Evolutionary conservation across 176 grass and related monocot genomes (phyloP), one percentile per base, ranked within the genome.

Genomic region (Canna indica): DNA sequence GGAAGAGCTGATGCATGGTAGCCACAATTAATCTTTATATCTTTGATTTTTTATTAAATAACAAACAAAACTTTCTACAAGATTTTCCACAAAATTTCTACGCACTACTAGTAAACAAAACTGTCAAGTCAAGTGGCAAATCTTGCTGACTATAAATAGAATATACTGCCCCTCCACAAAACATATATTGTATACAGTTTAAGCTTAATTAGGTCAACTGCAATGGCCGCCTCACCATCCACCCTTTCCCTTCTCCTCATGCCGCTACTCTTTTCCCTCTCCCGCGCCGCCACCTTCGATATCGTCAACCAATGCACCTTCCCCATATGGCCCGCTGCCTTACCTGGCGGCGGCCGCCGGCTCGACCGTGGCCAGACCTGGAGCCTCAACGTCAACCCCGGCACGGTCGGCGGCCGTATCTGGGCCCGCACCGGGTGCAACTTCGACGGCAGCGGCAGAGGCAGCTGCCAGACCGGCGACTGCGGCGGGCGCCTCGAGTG

Each of bases 371-470:
- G 47, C 15, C 47, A 50, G 16, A 50, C 47, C 16, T 50, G 15
- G 47, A 12, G n/a, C n/a, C n/a, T n/a, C n/a, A 50, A 50, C 1
- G 47, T 50, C 47, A 4, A 50, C 47, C 16, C 47, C 47, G 47
- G 47, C 47, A 50, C 47, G 16, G 20, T 18, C 47, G 20, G 47
- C 47, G 16, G 47, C 47, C 47, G 47, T n/a, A n/a, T 91, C 78
- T 87, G 81, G 84, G 84, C 74, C 10, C 84, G 84, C 67, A 91
- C 84, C 47, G 88, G 78, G 0, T 91, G 88, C 84, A 61, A 22
- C 7, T 91, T 91, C 47, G 88, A 87, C 46, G 81, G 11, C 7
- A 62, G 7, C 38, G 88, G 84, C 25, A n/a, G 29, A 1, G 84
- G 88, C 2, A 28, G 63, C 0, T 90, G 88, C 42, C 38, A 66